Percentiles rank a stretch among this genome's conserved stretches.
Conservation (phyloP, 257 asterid genomes). For the Jasminum sambac region DNA sequence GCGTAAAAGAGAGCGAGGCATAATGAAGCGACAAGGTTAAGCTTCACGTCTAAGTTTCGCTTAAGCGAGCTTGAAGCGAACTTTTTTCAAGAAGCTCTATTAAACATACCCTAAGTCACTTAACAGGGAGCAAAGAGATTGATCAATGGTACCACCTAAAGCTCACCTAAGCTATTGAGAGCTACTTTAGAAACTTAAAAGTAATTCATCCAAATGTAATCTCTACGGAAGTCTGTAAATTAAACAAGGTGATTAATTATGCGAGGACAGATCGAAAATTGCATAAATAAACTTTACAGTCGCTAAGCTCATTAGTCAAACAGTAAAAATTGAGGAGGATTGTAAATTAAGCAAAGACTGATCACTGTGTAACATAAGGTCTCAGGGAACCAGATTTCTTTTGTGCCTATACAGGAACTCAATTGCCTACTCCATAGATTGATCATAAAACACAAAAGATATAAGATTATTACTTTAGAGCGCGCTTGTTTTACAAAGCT, state of each 20-base stretch:
- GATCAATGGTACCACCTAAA: background rate
- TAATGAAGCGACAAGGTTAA: too few species aligned
- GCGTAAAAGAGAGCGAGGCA: too few species aligned
- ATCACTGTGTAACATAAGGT: background rate
- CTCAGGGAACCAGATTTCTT: background rate
- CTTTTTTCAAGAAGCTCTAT: too few species aligned
- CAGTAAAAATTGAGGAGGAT: background rate
- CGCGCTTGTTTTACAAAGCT: too few species aligned
- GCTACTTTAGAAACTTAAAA: background rate
- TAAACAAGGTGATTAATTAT: background rate
- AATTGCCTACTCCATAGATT: background rate
- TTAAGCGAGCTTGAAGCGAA: too few species aligned
- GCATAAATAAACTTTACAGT: background rate
- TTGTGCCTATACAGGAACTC: background rate
- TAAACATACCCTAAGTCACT: background rate
- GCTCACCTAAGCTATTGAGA: background rate
- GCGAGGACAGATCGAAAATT: background rate
- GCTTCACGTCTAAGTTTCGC: too few species aligned
- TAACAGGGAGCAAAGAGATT: background rate
- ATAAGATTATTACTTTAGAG: background rate
- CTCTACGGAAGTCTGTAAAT: background rate
- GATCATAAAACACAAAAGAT: background rate
- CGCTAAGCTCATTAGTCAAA: background rate
- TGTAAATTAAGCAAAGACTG: background rate
- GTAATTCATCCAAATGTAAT: background rate